These are phyloP conservation scores for Helotiales sp. DNA, from an alignment of 2,329 filamentous ascomycete species.

Conservation along the genomic window DNA sequence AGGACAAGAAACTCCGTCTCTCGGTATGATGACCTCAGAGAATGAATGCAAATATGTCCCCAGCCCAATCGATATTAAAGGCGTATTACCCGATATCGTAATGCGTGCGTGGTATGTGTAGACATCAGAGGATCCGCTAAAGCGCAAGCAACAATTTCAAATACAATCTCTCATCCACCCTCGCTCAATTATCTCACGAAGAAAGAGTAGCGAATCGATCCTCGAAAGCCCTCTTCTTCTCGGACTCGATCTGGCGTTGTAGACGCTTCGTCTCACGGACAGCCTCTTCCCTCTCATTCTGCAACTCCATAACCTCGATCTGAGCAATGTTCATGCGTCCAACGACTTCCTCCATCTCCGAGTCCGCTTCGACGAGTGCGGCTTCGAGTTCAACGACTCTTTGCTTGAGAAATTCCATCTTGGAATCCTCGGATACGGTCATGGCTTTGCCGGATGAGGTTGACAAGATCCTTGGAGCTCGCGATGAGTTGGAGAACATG, in stretches of 20 bases:
- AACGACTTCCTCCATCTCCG: conserved; percentile 84
- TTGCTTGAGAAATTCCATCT: conserved; percentile 76
- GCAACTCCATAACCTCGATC: conserved; percentile 80
- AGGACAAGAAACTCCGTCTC: conserved; percentile 11
- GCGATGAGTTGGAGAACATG: conserved; percentile 57
- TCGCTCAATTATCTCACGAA: conserved; percentile 20
- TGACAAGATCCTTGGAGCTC: conserved; percentile 59
- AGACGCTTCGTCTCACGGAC: conserved; percentile 72
- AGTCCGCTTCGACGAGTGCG: conserved; percentile 75
- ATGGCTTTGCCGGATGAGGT: conserved; percentile 59
- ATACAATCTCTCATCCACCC: neutral
- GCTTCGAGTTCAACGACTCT: conserved; percentile 85
- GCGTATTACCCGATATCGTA: conserved; percentile 9
- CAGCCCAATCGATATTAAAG: conserved; percentile 7
- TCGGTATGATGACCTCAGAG: neutral
- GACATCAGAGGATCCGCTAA: conserved; percentile 13
- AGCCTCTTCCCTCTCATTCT: conserved; percentile 76
- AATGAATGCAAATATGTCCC: conserved; percentile 3
- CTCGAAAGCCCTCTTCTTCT: conserved; percentile 39
- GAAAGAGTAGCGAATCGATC: conserved; percentile 38
- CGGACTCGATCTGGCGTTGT: conserved; percentile 65
- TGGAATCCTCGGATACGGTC: conserved; percentile 71
- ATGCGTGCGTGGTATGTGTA: neutral
- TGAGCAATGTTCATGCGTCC: conserved; percentile 81
- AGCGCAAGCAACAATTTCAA: conserved; percentile 15